Conservation (phyloP, 2,329 filamentous ascomycete genomes). For the Alternaria arborescens region DNA sequence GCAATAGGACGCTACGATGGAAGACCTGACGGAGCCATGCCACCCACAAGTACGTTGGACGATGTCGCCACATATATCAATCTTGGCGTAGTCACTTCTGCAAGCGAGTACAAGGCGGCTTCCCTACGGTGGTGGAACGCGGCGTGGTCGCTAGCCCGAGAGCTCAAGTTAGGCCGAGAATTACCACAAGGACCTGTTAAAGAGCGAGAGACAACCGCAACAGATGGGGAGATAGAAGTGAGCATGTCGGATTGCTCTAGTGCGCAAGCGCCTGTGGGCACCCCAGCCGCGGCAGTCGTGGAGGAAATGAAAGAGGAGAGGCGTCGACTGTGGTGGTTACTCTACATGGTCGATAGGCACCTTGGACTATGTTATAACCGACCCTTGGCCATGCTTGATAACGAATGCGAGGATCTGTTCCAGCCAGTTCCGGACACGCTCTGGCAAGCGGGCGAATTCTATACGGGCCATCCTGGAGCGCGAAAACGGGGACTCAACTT, state of each 20-base stretch:
- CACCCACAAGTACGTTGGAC: conserved; percentile 74
- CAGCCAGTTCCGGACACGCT: conserved; percentile 86
- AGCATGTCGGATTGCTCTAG: conserved; percentile 41
- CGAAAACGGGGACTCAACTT: conserved; percentile 72
- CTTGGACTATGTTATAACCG: conserved; percentile 90
- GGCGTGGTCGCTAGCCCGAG: conserved; percentile 86
- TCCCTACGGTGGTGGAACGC: conserved; percentile 94
- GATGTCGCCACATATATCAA: conserved; percentile 93
- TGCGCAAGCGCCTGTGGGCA: conserved; percentile 35
- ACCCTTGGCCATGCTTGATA: conserved; percentile 82
- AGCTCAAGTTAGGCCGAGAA: conserved; percentile 88
- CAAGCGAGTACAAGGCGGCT: conserved; percentile 83
- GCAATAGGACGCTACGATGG: conserved; percentile 60
- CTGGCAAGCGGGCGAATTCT: conserved; percentile 86
- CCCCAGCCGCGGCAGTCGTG: conserved; percentile 46
- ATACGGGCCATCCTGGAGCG: conserved; percentile 55
- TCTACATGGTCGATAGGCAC: conserved; percentile 86
- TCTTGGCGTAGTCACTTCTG: conserved; percentile 87
- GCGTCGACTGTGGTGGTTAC: conserved; percentile 89
- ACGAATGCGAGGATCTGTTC: conserved; percentile 79
- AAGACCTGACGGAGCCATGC: conserved; percentile 56
- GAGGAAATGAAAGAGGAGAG: conserved; percentile 77
- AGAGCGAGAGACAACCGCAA: conserved; percentile 41
- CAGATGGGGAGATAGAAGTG: conserved; percentile 50
- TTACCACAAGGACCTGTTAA: conserved; percentile 67